These are phyloP conservation scores for Trypanosoma platydactyli DNA, from an alignment of 208 protist genomes.

Conservation along the genomic window DNA sequence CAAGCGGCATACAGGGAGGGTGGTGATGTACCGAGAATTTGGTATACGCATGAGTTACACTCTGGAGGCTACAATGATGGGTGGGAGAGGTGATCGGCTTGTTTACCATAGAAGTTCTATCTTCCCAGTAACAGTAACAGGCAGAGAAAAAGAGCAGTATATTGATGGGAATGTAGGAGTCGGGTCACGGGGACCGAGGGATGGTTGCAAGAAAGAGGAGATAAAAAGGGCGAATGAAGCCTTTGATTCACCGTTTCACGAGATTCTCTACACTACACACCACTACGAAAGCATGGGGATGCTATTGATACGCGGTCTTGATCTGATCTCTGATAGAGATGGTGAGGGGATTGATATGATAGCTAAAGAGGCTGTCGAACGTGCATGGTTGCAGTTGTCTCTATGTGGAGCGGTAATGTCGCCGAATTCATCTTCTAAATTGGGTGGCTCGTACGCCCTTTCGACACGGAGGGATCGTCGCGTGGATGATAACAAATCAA, in stretches of 20 bases:
- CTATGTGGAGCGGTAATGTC: not conserved
- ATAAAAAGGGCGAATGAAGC: not conserved
- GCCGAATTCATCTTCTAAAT: not conserved
- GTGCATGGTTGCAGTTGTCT: slow-evolving; percentile 26
- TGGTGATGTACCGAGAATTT: slow-evolving; percentile 91
- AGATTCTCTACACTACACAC: slow-evolving; percentile 24
- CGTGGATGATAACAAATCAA: slow-evolving; percentile 6
- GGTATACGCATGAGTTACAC: slow-evolving; percentile 94
- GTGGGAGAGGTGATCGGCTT: slow-evolving; percentile 37
- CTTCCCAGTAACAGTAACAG: not conserved
- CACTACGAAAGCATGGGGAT: slow-evolving; percentile 35
- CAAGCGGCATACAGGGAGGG: slow-evolving; percentile 87
- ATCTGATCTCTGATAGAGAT: slow-evolving; percentile 7
- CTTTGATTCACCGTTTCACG: slow-evolving; percentile 4
- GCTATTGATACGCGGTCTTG: slow-evolving; percentile 16
- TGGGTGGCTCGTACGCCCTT: slow-evolving; percentile 61
- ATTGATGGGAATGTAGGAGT: not conserved
- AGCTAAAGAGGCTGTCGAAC: slow-evolving; percentile 20
- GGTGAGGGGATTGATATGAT: not conserved
- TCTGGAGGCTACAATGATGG: slow-evolving; percentile 94
- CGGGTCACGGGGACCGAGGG: not conserved
- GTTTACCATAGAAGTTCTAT: not conserved
- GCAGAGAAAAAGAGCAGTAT: slow-evolving; percentile 20
- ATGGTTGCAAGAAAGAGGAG: not conserved
- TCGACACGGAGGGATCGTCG: slow-evolving; percentile 59